These are phyloP conservation scores for Colletotrichum karsti DNA, from an alignment of 2,329 filamentous ascomycete species.

Conservation along the genomic window DNA sequence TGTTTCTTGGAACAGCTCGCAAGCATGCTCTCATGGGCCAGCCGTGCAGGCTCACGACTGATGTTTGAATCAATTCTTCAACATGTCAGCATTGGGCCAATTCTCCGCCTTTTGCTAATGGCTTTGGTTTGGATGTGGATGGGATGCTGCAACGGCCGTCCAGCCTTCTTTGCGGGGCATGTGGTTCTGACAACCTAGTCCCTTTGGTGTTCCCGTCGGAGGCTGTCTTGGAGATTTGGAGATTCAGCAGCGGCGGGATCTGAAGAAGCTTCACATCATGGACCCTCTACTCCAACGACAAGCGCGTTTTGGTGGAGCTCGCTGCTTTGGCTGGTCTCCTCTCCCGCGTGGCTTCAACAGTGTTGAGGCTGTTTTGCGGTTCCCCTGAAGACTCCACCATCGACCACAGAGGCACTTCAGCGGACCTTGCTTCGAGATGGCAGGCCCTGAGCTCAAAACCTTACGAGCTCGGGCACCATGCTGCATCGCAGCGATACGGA, in stretches of 20 bases:
- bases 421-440: constrained; percentile 2
- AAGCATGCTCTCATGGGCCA: not conserved
- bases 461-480: not conserved
- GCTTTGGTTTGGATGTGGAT: constrained; percentile 12
- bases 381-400: constrained; percentile 22
- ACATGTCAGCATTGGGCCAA: not conserved
- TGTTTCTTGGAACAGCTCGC: not conserved
- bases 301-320: constrained; percentile 22
- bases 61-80: not conserved
- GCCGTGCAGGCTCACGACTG: not conserved
- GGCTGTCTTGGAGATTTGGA: constrained; percentile 24
- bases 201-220: constrained; percentile 17
- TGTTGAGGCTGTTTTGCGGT: constrained; percentile 29
- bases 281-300: constrained; percentile 26
- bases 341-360: constrained; percentile 26
- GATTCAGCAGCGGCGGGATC: constrained; percentile 25
- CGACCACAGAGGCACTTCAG: constrained; percentile 3
- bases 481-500: not conserved
- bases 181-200: constrained; percentile 24
- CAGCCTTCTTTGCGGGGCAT: constrained; percentile 30
- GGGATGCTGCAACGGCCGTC: constrained; percentile 20
- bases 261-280: constrained; percentile 20
- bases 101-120: constrained; percentile 16
- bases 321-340: constrained; percentile 6
- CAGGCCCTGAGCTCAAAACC: constrained; percentile 1